phyloP scores from a whole-genome alignment of 2,329 filamentous ascomycete species.

The Fusarium sp. region DNA sequence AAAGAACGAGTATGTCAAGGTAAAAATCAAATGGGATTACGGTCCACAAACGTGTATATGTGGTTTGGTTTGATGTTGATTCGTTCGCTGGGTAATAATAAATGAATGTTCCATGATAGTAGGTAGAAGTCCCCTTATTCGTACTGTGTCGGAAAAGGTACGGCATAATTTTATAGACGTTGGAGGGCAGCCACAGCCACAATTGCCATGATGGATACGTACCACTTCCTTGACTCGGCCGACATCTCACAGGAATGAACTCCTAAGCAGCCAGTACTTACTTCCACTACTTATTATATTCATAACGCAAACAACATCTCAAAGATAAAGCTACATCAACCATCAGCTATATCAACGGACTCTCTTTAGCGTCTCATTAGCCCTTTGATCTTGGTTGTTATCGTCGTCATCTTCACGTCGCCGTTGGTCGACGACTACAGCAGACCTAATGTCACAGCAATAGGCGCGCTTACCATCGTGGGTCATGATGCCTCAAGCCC shows the following conservation, averaged over 20 bases:
- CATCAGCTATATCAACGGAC: background rate
- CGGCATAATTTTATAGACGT: slow-evolving; percentile 1
- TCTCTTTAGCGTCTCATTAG: background rate
- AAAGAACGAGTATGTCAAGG: background rate
- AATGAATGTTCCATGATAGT: slow-evolving; percentile 24
- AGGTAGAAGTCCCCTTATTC: slow-evolving; percentile 24
- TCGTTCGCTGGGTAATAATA: slow-evolving; percentile 16
- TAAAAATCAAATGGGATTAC: background rate
- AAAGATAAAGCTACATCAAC: background rate
- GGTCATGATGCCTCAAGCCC: slow-evolving; percentile 59
- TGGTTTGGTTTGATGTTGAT: background rate
- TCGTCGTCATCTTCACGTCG: slow-evolving; percentile 4
- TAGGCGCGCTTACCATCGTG: slow-evolving; percentile 34
- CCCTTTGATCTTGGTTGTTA: background rate
- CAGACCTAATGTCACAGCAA: slow-evolving; percentile 40
- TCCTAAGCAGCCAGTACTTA: background rate
- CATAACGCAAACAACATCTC: slow-evolving; percentile 16
- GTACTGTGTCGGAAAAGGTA: slow-evolving; percentile 37
- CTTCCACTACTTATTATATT: background rate
- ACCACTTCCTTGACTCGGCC: slow-evolving; percentile 6
- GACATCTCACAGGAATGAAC: background rate
- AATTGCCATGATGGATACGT: slow-evolving; percentile 35
- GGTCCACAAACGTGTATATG: slow-evolving; percentile 8
- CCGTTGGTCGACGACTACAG: slow-evolving; percentile 10
- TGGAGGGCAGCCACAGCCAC: background rate